Base-by-base conservation (phyloP, 2,329 filamentous ascomycete genomes). In the Ascosphaera acerosa region DNA sequence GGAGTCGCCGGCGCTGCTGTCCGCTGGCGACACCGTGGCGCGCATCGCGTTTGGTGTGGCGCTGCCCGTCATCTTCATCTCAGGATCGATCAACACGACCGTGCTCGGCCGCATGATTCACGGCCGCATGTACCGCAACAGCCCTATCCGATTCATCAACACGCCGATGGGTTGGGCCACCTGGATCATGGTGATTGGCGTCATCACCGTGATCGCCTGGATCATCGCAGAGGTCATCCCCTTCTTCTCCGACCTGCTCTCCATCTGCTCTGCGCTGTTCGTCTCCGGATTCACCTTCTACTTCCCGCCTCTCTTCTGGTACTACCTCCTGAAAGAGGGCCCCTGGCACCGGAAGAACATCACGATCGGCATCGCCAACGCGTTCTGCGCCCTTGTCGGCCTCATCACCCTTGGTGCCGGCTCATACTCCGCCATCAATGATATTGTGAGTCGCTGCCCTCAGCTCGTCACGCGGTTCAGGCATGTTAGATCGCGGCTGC, bases 191-290 rank as follows among this genome's bases (percentile, higher is more conserved):
- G 89, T 91, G 37, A 57, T 91, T 18, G 50, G 46, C 1, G 38
- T 37, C 1, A 76, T 73, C 3, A 92, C 82, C 82, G 52, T 84
- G n/a, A 41, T 74, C n/a, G 81, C 80, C 4, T 91, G 90, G 50
- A 68, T 91, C 46, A 84, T 92, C 41, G 76, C 82, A 2, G 76
- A 91, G 48, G 72, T 90, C 29, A 91, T 92, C 44, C 81, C 81
- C 0, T 91, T 91, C 62, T 91, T 92, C 56, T 74, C 70, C 6
- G 80, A 80, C 36, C 57, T 64, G 39, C 51, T 64, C 10, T 55
- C 55, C 3, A 52, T 61, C 32, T 60, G 61, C 57, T 60, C 57
- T 35, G 78, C 78, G 3, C 64, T 91, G 1, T 91, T 91, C 46
- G 80, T 91, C 53, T 84, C 76, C 1, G 57, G 58, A 40, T 58